phyloP scores from a whole-genome alignment of 2,329 filamentous ascomycete species.

The Colletotrichum australisinense region DNA sequence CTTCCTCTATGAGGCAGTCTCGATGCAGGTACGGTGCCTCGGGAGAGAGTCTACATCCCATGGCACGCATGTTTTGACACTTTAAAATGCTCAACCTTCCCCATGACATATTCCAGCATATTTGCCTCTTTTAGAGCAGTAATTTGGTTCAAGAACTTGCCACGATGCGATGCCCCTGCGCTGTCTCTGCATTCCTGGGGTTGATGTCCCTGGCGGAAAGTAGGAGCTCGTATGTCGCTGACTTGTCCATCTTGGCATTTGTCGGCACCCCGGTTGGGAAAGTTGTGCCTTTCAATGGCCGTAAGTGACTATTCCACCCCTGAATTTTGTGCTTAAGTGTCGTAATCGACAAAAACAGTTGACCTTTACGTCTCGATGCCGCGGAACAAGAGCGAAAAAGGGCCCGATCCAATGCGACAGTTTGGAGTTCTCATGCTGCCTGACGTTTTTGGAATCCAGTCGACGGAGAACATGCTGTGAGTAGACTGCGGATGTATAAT shows the following conservation, averaged over 20 bases:
- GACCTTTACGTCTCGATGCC: slow-evolving; percentile 22
- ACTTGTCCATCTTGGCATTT: slow-evolving; percentile 23
- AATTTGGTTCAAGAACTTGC: background rate
- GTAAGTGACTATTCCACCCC: background rate
- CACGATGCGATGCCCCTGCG: background rate
- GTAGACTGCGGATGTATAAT: background rate
- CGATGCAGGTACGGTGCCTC: background rate
- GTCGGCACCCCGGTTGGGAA: slow-evolving; percentile 19
- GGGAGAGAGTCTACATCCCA: background rate
- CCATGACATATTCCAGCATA: background rate
- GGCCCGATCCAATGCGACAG: background rate
- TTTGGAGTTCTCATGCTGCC: slow-evolving; percentile 39
- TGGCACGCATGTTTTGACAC: background rate
- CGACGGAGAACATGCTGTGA: slow-evolving; percentile 33
- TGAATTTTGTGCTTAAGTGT: background rate
- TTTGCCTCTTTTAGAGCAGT: too few relatives aligned
- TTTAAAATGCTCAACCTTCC: background rate
- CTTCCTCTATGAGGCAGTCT: background rate
- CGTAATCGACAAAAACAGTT: background rate
- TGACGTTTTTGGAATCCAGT: slow-evolving; percentile 51
- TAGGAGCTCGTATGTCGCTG: background rate
- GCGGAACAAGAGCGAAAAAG: background rate
- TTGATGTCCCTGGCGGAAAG: background rate
- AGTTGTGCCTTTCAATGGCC: background rate
- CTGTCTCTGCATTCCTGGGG: background rate